Conservation (phyloP, 495 filamentous ascomycete species). For the Hamigera avellanea region DNA sequence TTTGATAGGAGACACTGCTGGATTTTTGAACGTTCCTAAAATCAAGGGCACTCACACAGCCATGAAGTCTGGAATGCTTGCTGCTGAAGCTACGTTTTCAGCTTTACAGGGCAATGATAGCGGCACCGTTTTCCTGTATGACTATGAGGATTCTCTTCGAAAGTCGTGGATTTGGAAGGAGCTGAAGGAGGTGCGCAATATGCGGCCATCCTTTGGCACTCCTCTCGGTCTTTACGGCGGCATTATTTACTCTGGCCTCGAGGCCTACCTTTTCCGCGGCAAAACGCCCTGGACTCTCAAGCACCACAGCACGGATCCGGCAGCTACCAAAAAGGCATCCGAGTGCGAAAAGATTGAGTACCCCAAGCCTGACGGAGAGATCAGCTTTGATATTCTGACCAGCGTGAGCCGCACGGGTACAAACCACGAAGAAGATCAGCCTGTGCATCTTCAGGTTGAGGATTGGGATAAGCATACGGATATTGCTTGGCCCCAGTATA, state of each 20-base stretch:
- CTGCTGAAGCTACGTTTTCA: slow-evolving; percentile 75
- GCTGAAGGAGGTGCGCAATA: slow-evolving; percentile 90
- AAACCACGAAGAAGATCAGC: slow-evolving; percentile 98
- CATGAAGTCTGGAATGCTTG: slow-evolving; percentile 96
- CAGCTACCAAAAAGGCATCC: slow-evolving; percentile 70
- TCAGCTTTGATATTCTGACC: slow-evolving; percentile 92
- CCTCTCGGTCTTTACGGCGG: slow-evolving; percentile 80
- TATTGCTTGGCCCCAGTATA: slow-evolving; percentile 73
- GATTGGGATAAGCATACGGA: slow-evolving; percentile 87
- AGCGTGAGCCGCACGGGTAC: slow-evolving; percentile 89
- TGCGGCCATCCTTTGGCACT: slow-evolving; percentile 85
- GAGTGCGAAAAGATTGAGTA: slow-evolving; percentile 84
- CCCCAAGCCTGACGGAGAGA: slow-evolving; percentile 86
- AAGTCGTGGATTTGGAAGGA: slow-evolving; percentile 87
- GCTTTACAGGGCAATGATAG: slow-evolving; percentile 50
- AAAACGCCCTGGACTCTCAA: slow-evolving; percentile 85
- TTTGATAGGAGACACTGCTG: slow-evolving; percentile 90
- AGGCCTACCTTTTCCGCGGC: slow-evolving; percentile 80
- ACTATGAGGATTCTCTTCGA: slow-evolving; percentile 88
- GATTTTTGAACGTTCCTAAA: slow-evolving; percentile 96
- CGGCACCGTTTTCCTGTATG: slow-evolving; percentile 79
- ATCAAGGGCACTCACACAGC: slow-evolving; percentile 97
- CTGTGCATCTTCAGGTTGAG: slow-evolving; percentile 84
- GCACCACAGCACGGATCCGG: slow-evolving; percentile 53
- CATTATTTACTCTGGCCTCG: slow-evolving; percentile 84